Evolutionary conservation across 441 rosid species (phyloP), one percentile per base, ranked within the genome.

Genomic region (Sinapis alba): DNA sequence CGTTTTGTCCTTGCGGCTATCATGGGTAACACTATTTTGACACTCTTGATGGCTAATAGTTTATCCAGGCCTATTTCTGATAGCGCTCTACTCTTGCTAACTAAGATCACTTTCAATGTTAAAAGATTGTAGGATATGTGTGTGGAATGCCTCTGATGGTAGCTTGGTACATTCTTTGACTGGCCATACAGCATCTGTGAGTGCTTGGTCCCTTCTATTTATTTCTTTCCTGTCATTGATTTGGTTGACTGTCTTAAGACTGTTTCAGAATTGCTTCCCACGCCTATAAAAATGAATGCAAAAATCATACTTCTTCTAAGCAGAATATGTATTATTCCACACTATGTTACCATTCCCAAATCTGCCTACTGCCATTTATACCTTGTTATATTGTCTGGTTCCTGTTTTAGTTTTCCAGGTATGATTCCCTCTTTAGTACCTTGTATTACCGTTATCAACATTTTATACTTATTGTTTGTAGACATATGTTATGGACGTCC

Each of bases 1-100:
- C 96, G 97, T 73, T 97, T 97, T 86, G 99, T 97, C 73, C 99
- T 97, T 80, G 99, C 99, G 32, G 99, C 99, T 74, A 91, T 90
- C 53, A 94, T 97, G 99, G 99, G 99, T 97, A 92, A 59, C 43
- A 50, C 61, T 63, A 19, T 54, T n/a, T 45, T 62, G 66, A 73
- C 66, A 73, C 38, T n/a, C 15, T 63, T 73, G 54, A 53, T 72
- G 64, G 64, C 65, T 51, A 23, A 60, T 65, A 50, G 41, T 51
- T 61, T 61, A 51, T 36, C 19, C 38, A 21, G 69, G 59, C 16
- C 5, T 26, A 30, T 71, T 54, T 71, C 30, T 16, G 60, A n/a
- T 34, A 61, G 50, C 8, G 11, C 73, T 66, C 24, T 47, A 61
- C 56, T 62, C 32, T 23, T 34, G 62, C 56, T 75, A 69, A 79